phyloP scores from a whole-genome alignment of 768 basidiomycete genomes.

The Pisolithus albus region DNA sequence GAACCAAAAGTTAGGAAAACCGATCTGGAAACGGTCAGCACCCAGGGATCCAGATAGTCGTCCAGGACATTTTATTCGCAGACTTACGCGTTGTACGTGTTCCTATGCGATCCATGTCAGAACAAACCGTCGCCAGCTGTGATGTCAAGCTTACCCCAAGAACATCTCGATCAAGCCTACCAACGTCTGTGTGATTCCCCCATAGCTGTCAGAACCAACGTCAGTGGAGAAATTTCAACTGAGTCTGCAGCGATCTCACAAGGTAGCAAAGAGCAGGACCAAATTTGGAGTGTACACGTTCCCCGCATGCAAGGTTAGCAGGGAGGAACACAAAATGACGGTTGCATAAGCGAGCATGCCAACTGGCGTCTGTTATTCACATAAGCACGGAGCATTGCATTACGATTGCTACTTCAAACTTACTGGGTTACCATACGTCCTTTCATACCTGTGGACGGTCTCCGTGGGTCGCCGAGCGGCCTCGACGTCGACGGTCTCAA shows the following conservation, averaged over 20 bases:
- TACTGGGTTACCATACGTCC: slow-evolving; percentile 22
- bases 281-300: slow-evolving; percentile 15
- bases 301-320: slow-evolving; percentile 18
- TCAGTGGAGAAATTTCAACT: no score
- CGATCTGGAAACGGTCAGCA: slow-evolving; percentile 7
- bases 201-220: slow-evolving; percentile 14
- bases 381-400: background rate
- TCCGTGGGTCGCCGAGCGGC: slow-evolving; percentile 6
- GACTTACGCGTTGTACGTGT: slow-evolving; percentile 22
- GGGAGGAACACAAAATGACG: slow-evolving; percentile 24
- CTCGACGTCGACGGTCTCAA: slow-evolving; percentile 21
- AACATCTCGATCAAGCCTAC: slow-evolving; percentile 29
- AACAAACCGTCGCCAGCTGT: background rate
- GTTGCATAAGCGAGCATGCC: slow-evolving; percentile 25
- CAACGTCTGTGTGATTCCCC: slow-evolving; percentile 23
- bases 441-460: slow-evolving; percentile 21
- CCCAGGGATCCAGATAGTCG: no score
- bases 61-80: no score
- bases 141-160: slow-evolving; percentile 17
- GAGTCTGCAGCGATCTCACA: slow-evolving; percentile 10
- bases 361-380: slow-evolving; percentile 16
- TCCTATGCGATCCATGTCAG: slow-evolving; percentile 13
- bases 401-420: background rate
- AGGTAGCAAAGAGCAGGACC: slow-evolving; percentile 24
- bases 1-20: slow-evolving; percentile 25